These are phyloP conservation scores for Trichocladium antarcticum DNA, from an alignment of 495 filamentous ascomycete species.

Conservation along the genomic window DNA sequence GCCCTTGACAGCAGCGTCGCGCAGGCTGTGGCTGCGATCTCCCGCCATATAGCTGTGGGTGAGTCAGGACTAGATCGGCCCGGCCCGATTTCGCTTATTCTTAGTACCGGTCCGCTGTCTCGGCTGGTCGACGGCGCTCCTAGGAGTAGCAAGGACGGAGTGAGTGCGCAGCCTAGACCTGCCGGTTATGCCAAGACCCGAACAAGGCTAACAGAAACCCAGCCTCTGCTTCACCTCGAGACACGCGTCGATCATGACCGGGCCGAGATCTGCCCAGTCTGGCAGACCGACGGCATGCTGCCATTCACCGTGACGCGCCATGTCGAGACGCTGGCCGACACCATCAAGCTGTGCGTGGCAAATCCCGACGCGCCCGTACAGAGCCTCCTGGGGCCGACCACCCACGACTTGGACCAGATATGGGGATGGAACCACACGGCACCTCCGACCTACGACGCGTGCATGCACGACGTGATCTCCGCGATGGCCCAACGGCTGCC, in stretches of 20 bases:
- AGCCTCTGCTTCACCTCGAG: slow-evolving; percentile 8
- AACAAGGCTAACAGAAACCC: neutral
- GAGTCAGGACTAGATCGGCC: neutral
- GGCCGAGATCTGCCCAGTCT: neutral
- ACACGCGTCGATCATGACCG: neutral
- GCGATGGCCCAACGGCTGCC: slow-evolving; percentile 35
- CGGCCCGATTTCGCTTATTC: neutral
- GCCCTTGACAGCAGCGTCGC: slow-evolving; percentile 1
- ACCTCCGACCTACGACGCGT: slow-evolving; percentile 21
- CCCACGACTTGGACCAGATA: slow-evolving; percentile 21
- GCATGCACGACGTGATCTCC: slow-evolving; percentile 32
- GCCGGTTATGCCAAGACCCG: neutral
- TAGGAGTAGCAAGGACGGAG: slow-evolving; percentile 5
- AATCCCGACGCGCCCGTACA: neutral
- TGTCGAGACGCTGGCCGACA: slow-evolving; percentile 10
- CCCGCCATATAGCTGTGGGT: neutral
- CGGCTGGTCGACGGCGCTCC: neutral
- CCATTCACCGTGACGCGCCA: slow-evolving; percentile 10
- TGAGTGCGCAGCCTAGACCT: neutral
- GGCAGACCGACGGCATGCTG: slow-evolving; percentile 6
- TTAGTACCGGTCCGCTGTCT: slow-evolving; percentile 8
- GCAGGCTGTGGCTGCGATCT: neutral
- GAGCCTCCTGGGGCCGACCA: neutral
- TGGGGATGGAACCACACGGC: slow-evolving; percentile 29
- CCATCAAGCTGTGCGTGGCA: slow-evolving; percentile 5